phyloP scores from a whole-genome alignment of 2,329 filamentous ascomycete genomes.

The Allantophomopsis cytisporea region DNA sequence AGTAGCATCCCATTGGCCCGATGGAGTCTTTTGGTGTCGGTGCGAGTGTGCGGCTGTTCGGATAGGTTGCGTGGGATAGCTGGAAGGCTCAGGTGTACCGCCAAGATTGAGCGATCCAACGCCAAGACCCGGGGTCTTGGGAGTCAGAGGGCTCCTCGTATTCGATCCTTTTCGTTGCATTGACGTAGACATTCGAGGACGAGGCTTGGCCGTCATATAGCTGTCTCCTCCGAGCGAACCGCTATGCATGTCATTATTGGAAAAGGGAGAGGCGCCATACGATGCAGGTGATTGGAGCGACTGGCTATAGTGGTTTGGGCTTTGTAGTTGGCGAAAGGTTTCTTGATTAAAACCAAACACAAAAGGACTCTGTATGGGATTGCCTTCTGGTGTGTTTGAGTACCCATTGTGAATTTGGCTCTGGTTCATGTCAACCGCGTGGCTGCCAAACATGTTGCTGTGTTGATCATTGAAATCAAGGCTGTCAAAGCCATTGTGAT shows the following conservation, averaged over 20 bases:
- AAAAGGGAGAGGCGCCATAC: slow-evolving; percentile 34
- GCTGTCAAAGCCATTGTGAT: slow-evolving; percentile 40
- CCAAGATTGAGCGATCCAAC: slow-evolving; percentile 58
- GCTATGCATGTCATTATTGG: slow-evolving; percentile 32
- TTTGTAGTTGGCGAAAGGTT: slow-evolving; percentile 60
- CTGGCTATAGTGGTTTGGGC: slow-evolving; percentile 38
- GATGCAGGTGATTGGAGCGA: slow-evolving; percentile 38
- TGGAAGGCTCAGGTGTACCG: slow-evolving; percentile 49
- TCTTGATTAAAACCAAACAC: slow-evolving; percentile 64
- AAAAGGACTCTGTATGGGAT: slow-evolving; percentile 85
- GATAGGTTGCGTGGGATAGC: slow-evolving; percentile 68
- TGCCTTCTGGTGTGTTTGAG: slow-evolving; percentile 83
- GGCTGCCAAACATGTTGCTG: slow-evolving; percentile 34
- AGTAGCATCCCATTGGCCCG: slow-evolving; percentile 83
- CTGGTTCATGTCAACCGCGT: slow-evolving; percentile 45
- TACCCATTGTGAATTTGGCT: slow-evolving; percentile 60
- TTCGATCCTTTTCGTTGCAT: slow-evolving; percentile 62
- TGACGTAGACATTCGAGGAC: slow-evolving; percentile 43
- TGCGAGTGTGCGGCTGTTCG: slow-evolving; percentile 46
- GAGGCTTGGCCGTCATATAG: slow-evolving; percentile 43
- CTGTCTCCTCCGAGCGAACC: slow-evolving; percentile 25
- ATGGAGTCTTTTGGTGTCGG: slow-evolving; percentile 68
- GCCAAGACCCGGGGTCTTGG: slow-evolving; percentile 68
- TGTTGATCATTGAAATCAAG: slow-evolving; percentile 35
- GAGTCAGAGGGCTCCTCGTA: slow-evolving; percentile 68